Evolutionary conservation across 2,329 filamentous ascomycete species (phyloP).

Genomic region (Helminthosporium solani): DNA sequence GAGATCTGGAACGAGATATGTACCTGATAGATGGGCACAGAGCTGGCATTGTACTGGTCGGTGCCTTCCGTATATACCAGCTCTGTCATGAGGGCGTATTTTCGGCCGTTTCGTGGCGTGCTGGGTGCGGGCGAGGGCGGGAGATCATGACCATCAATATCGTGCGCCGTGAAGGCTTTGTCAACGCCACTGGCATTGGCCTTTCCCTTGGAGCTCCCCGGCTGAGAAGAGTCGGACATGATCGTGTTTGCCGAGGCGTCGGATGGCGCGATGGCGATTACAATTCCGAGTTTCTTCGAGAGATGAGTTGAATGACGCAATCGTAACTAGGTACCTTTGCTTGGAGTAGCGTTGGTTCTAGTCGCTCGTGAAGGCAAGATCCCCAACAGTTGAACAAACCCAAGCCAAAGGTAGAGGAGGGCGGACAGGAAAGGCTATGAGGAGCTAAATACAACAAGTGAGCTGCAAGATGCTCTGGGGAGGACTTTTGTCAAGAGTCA

Average conservation of each 20-base stretch:
- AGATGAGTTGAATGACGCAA: constrained; percentile 4
- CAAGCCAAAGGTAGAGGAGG: background rate
- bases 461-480: constrained; percentile 25
- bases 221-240: constrained; percentile 29
- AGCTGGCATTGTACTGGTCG: constrained; percentile 96
- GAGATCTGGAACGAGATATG: background rate
- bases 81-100: constrained; percentile 93
- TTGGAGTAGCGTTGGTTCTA: background rate
- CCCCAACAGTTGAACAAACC: background rate
- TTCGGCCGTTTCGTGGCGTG: constrained; percentile 79
- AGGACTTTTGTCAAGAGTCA: constrained; percentile 15
- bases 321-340: background rate
- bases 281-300: background rate
- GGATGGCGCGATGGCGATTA: constrained; percentile 4
- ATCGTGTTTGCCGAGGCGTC: constrained; percentile 4
- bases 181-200: constrained; percentile 39
- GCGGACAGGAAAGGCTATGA: background rate
- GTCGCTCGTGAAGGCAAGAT: constrained; percentile 11
- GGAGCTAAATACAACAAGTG: constrained; percentile 1
- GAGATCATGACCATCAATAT: constrained; percentile 43
- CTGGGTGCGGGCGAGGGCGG: constrained; percentile 80
- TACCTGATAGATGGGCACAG: constrained; percentile 92
- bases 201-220: constrained; percentile 36
- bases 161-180: constrained; percentile 44
- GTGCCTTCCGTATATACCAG: constrained; percentile 93